Evolutionary conservation across 495 filamentous ascomycete genomes (phyloP).

Genomic region (Aspergillus nanangensis): DNA sequence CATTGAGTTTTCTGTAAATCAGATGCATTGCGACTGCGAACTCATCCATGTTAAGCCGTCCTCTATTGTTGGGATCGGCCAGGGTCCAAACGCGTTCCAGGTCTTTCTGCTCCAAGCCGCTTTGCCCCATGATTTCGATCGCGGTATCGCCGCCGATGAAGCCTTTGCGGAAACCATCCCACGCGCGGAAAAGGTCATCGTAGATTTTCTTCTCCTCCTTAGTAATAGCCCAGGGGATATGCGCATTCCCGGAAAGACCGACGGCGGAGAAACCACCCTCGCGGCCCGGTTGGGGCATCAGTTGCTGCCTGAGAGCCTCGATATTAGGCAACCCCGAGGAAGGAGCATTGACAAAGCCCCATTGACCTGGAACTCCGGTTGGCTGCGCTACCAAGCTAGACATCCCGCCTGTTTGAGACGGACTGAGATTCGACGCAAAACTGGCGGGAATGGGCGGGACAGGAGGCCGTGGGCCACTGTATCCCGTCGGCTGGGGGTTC

Average conservation of each 20-base stretch:
- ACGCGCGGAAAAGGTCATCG: slow-evolving; percentile 90
- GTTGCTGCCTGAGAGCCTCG: slow-evolving; percentile 86
- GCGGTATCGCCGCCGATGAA: slow-evolving; percentile 90
- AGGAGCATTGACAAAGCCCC: slow-evolving; percentile 95
- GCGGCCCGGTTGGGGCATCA: slow-evolving; percentile 96
- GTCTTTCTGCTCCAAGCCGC: slow-evolving; percentile 83
- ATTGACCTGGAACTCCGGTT: slow-evolving; percentile 94
- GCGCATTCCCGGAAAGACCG: slow-evolving; percentile 87
- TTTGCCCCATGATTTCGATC: slow-evolving; percentile 97
- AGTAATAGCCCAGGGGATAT: slow-evolving; percentile 96
- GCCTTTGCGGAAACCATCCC: slow-evolving; percentile 94
- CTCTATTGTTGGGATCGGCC: slow-evolving; percentile 88
- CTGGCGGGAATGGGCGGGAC: slow-evolving; percentile 95
- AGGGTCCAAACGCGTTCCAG: slow-evolving; percentile 94
- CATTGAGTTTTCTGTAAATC: slow-evolving; percentile 94
- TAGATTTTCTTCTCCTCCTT: slow-evolving; percentile 99
- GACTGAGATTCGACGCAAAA: slow-evolving; percentile 62
- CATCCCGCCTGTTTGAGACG: slow-evolving; percentile 55
- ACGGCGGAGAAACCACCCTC: slow-evolving; percentile 88
- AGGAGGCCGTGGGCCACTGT: slow-evolving; percentile 75
- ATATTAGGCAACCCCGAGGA: slow-evolving; percentile 88
- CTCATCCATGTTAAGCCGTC: slow-evolving; percentile 92
- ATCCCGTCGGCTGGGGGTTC: slow-evolving; percentile 57
- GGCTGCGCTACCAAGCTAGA: slow-evolving; percentile 82
- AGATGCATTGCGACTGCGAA: slow-evolving; percentile 99